Evolutionary conservation across 495 filamentous ascomycete genomes (phyloP).

Genomic region (Daldinia childiae): DNA sequence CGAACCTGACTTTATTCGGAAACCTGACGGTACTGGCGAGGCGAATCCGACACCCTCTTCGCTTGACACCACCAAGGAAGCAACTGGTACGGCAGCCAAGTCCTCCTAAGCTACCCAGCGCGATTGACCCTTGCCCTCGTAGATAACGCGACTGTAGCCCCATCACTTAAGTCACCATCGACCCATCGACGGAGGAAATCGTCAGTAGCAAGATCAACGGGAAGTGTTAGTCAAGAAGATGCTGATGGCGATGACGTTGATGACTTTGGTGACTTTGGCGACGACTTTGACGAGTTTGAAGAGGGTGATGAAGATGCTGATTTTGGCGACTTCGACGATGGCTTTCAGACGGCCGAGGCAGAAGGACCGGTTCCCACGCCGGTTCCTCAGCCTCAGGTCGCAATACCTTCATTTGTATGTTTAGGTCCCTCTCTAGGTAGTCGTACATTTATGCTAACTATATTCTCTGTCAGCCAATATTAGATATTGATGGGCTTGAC

Average conservation of each 20-base stretch:
- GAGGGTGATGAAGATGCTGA: constrained; percentile 79
- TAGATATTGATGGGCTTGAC: constrained; percentile 73
- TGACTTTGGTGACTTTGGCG: constrained; percentile 78
- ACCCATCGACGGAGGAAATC: constrained; percentile 50
- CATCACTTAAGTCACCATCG: constrained; percentile 45
- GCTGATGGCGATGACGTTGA: constrained; percentile 58
- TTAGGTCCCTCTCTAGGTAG: constrained; percentile 46
- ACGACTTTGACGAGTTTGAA: constrained; percentile 97
- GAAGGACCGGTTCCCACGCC: constrained; percentile 57
- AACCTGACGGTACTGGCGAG: constrained; percentile 52
- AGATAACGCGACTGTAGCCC: constrained; percentile 50
- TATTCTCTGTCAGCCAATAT: constrained; percentile 64
- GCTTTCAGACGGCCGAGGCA: constrained; percentile 72
- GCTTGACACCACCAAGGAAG: constrained; percentile 42
- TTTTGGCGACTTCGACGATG: constrained; percentile 92
- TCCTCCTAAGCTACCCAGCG: constrained; percentile 48
- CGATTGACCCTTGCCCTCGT: constrained; percentile 50
- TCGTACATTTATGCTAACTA: constrained; percentile 47
- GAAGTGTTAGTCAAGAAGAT: constrained; percentile 50
- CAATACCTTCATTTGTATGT: constrained; percentile 60
- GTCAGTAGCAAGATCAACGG: constrained; percentile 50
- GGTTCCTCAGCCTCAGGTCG: constrained; percentile 60
- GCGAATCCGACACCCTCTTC: constrained; percentile 41
- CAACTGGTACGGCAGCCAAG: constrained; percentile 50
- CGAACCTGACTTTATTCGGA: constrained; percentile 58